Evolutionary conservation across 1,139 yeast genomes (phyloP).

Genomic region (Suhomyces coccinellae): DNA sequence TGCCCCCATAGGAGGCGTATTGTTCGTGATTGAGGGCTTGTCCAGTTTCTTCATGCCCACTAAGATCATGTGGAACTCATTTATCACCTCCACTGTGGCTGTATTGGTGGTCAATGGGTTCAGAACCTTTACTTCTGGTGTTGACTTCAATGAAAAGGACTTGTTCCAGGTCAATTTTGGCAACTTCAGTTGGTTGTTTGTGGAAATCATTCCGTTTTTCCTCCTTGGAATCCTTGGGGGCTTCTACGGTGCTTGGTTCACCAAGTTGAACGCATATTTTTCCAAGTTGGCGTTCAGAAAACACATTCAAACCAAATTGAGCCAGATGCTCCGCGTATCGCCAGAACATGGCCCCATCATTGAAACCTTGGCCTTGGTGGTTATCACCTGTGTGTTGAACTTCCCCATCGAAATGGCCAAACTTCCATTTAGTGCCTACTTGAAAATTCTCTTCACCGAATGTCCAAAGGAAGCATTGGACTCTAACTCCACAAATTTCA

Average conservation of each 20-base stretch:
- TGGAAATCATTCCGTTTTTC: conserved; percentile 70
- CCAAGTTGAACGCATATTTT: conserved; percentile 44
- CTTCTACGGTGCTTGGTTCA: conserved; percentile 57
- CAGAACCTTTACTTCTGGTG: conserved; percentile 57
- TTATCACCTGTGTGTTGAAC: conserved; percentile 53
- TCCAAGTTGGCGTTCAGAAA: conserved; percentile 22
- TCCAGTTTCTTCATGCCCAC: conserved; percentile 64
- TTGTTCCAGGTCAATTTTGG: conserved; percentile 64
- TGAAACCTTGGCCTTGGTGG: conserved; percentile 52
- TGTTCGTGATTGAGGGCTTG: conserved; percentile 77
- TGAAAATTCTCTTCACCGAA: conserved; percentile 62
- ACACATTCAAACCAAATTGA: conserved; percentile 18
- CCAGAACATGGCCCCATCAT: conserved; percentile 23
- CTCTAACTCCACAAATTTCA: conserved; percentile 31
- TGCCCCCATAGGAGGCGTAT: conserved; percentile 92
- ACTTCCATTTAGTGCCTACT: conserved; percentile 55
- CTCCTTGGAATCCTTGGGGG: conserved; percentile 72
- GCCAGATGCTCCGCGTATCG: conserved; percentile 18
- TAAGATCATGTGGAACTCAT: conserved; percentile 76
- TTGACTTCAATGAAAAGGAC: conserved; percentile 54
- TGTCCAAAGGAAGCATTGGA: conserved; percentile 41
- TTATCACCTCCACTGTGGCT: conserved; percentile 73
- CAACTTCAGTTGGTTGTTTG: conserved; percentile 69
- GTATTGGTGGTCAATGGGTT: conserved; percentile 62
- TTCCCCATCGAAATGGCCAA: conserved; percentile 58